A percentile compares a stretch with the other conserved stretches of the same genome.
These are phyloP conservation scores for Penicillium sp. DNA, from an alignment of 2,329 filamentous ascomycete species.

Conservation along the genomic window DNA sequence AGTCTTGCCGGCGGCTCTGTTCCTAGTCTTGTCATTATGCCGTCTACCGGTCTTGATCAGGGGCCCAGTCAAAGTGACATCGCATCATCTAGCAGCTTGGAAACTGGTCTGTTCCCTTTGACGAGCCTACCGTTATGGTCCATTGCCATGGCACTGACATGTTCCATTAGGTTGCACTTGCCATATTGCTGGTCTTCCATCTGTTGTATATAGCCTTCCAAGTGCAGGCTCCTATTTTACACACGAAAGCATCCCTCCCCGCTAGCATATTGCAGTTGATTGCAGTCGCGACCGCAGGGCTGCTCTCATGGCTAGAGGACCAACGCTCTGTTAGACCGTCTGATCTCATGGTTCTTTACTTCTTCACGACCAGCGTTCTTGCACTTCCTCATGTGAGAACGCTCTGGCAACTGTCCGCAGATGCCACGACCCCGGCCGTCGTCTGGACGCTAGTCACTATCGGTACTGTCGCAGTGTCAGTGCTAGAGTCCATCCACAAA, in stretches of 20 bases:
- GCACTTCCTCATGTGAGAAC: conserved; percentile 9
- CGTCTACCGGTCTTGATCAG: conserved; percentile 6
- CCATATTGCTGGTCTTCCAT: conserved; percentile 2
- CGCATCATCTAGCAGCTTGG: conserved; percentile 6
- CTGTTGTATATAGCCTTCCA: conserved; percentile 5
- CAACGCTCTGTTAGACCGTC: conserved; percentile 12
- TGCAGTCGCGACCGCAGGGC: background rate
- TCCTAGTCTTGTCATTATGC: conserved; percentile 7
- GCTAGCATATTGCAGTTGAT: conserved; percentile 4
- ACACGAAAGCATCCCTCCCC: conserved; percentile 4
- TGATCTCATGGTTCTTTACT: conserved; percentile 12
- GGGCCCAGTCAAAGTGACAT: conserved; percentile 8
- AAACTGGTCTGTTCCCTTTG: too few relatives aligned
- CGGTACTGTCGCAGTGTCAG: too few relatives aligned
- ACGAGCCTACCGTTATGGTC: too few relatives aligned
- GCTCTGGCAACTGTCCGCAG: conserved; percentile 9
- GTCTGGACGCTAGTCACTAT: too few relatives aligned
- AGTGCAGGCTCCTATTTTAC: background rate
- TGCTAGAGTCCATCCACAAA: too few relatives aligned
- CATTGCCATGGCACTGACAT: too few relatives aligned
- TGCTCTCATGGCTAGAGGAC: conserved; percentile 16
- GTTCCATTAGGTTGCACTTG: conserved; percentile 2
- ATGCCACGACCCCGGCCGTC: background rate
- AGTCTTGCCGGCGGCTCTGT: conserved; percentile 3
- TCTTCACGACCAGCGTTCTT: conserved; percentile 3